phyloP scores from a whole-genome alignment of 805 yeast species.

The Brettanomyces anomalus region DNA sequence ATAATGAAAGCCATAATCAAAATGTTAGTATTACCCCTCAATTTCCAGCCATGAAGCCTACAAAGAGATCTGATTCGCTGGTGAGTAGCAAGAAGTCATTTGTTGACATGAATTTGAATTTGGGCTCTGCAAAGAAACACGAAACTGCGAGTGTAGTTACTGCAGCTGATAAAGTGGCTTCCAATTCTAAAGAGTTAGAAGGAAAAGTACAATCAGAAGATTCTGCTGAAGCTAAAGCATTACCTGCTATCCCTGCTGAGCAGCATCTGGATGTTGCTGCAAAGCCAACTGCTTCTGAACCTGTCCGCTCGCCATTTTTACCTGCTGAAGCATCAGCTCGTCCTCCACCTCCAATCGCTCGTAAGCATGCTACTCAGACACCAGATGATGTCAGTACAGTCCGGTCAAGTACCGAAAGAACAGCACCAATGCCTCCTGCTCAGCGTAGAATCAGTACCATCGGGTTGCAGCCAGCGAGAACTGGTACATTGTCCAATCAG shows the following conservation, averaged over 20 bases:
- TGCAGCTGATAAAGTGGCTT: no score
- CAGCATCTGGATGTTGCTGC: not conserved
- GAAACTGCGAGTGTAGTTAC: no score
- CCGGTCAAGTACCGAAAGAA: slow-evolving; percentile 19
- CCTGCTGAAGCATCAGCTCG: not conserved
- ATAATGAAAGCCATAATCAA: not conserved
- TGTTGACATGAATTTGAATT: no score
- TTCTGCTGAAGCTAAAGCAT: not conserved
- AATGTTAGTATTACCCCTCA: not conserved
- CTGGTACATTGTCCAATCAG: slow-evolving; percentile 31
- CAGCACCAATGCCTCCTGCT: slow-evolving; percentile 25
- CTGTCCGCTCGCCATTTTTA: no score
- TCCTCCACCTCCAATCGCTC: slow-evolving; percentile 27
- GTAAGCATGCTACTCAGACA: slow-evolving; percentile 21
- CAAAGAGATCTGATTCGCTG: slow-evolving; percentile 20
- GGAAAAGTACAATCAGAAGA: no score
- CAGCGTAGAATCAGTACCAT: slow-evolving; percentile 19
- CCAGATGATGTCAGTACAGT: slow-evolving; percentile 1
- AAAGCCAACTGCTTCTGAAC: no score
- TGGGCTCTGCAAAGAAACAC: no score
- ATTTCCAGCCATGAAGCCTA: slow-evolving; percentile 24
- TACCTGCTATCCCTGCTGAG: not conserved
- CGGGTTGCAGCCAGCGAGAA: slow-evolving; percentile 11
- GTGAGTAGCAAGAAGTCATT: slow-evolving; percentile 6
- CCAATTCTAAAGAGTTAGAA: no score